Percentiles rank a stretch among this genome's conserved stretches.
phyloP scores from a whole-genome alignment of 2,329 filamentous ascomycete genomes.

The Aaosphaeria pasadenensis region DNA sequence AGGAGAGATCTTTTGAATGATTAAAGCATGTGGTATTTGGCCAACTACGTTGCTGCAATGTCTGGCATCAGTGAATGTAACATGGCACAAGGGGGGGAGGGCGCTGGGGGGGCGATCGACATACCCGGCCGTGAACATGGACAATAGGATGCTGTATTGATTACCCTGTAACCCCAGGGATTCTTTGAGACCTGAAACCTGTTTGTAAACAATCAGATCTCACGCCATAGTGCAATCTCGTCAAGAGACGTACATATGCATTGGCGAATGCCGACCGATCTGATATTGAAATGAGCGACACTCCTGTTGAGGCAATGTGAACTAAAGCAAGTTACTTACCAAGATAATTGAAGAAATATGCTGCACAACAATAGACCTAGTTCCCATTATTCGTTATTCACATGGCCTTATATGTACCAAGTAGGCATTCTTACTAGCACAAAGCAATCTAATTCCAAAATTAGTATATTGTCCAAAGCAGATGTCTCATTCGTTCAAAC shows the following conservation, averaged over 20 bases:
- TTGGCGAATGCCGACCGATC: constrained; percentile 27
- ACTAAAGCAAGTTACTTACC: constrained; percentile 7
- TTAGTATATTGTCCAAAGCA: constrained; percentile 2
- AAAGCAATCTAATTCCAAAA: constrained; percentile 18
- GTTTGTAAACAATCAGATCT: background rate
- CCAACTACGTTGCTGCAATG: constrained; percentile 17
- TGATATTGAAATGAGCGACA: constrained; percentile 4
- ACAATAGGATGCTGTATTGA: constrained; percentile 25
- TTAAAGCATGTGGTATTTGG: constrained; percentile 27
- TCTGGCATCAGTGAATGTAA: too few relatives aligned
- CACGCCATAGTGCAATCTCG: background rate
- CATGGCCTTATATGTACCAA: background rate
- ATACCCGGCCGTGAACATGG: constrained; percentile 27
- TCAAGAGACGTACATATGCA: constrained; percentile 18
- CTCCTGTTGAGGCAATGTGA: background rate
- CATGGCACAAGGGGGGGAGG: background rate
- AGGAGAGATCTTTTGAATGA: constrained; percentile 24
- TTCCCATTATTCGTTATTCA: background rate
- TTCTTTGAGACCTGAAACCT: constrained; percentile 26
- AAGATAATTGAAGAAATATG: constrained; percentile 32
- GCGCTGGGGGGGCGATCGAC: background rate
- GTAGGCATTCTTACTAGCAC: constrained; percentile 12
- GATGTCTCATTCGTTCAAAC: background rate
- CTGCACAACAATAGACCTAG: constrained; percentile 26
- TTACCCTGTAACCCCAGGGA: constrained; percentile 19